Evolutionary conservation across 2,329 filamentous ascomycete species (phyloP).

Genomic region (Fusarium miscanthi): DNA sequence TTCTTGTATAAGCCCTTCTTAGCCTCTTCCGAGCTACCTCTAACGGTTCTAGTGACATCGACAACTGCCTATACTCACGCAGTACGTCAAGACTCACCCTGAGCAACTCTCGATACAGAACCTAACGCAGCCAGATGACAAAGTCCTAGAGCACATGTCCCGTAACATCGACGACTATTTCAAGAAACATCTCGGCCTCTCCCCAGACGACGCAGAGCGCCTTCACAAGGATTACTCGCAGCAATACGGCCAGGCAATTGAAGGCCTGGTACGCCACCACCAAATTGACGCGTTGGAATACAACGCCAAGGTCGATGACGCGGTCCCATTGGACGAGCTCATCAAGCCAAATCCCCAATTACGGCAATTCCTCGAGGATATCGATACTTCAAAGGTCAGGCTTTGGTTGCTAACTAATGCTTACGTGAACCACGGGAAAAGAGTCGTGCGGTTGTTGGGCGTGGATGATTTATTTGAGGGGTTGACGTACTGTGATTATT

Average conservation of each 20-base stretch:
- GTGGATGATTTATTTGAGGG: constrained; percentile 94
- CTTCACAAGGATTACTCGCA: constrained; percentile 95
- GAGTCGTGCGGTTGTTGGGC: constrained; percentile 82
- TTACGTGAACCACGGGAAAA: constrained; percentile 85
- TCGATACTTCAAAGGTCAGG: constrained; percentile 85
- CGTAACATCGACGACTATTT: constrained; percentile 77
- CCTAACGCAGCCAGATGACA: constrained; percentile 64
- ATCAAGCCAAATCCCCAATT: constrained; percentile 82
- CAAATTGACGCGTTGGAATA: constrained; percentile 95
- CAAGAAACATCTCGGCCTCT: constrained; percentile 75
- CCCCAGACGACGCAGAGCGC: constrained; percentile 78
- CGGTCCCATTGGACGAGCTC: constrained; percentile 86
- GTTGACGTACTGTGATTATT: constrained; percentile 94
- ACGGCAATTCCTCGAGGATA: constrained; percentile 78
- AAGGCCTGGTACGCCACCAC: constrained; percentile 92
- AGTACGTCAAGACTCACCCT: constrained; percentile 58
- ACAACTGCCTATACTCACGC: constrained; percentile 95
- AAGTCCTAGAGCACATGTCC: constrained; percentile 89
- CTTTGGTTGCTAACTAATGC: constrained; percentile 97
- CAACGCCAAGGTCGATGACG: constrained; percentile 94
- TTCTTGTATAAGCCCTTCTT: constrained; percentile 52
- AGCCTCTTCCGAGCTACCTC: accelerated
- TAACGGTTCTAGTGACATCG: constrained; percentile 81
- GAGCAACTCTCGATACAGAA: neutral
- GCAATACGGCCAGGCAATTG: constrained; percentile 96